Conservation (phyloP, 441 rosid species). For the Francoa sonchifolia region DNA sequence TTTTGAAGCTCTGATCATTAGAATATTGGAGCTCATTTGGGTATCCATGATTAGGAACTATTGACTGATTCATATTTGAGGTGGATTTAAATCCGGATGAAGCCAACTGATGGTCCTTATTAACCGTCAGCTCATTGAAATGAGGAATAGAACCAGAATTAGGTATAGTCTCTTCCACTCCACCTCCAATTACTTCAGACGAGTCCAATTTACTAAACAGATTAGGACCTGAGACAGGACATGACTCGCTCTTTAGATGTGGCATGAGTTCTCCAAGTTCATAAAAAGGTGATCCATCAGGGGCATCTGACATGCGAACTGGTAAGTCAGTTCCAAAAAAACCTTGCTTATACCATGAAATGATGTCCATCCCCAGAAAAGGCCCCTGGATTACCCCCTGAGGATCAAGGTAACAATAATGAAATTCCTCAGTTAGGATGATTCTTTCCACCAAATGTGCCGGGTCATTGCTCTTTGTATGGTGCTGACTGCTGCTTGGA, state of each 20-base stretch:
- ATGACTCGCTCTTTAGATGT: slow-evolving; percentile 24
- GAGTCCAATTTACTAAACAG: slow-evolving; percentile 24
- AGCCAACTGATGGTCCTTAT: slow-evolving; percentile 15
- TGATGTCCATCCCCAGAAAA: slow-evolving; percentile 40
- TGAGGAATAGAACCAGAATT: slow-evolving; percentile 20
- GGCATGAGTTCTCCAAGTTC: slow-evolving; percentile 49
- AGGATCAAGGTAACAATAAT: slow-evolving; percentile 48
- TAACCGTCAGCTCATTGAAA: slow-evolving; percentile 19
- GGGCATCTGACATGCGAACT: slow-evolving; percentile 49
- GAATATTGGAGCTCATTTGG: slow-evolving; percentile 24
- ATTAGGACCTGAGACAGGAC: slow-evolving; percentile 11
- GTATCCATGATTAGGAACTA: slow-evolving; percentile 28
- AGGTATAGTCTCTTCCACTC: slow-evolving; percentile 22
- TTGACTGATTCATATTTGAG: slow-evolving; percentile 26
- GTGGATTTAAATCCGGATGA: slow-evolving; percentile 18
- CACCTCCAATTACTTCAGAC: slow-evolving; percentile 25
- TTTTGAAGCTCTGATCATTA: slow-evolving; percentile 37
- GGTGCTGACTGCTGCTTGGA: slow-evolving; percentile 13
- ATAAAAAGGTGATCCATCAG: slow-evolving; percentile 45
- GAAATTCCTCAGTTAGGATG: slow-evolving; percentile 31
- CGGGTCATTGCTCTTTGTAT: slow-evolving; percentile 5
- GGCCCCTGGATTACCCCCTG: slow-evolving; percentile 57
- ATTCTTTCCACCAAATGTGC: slow-evolving; percentile 13
- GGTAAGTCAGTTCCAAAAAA: slow-evolving; percentile 52
- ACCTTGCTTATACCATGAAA: slow-evolving; percentile 54